Evolutionary conservation across 805 yeast species (phyloP).

Genomic region (Candida boidinii): DNA sequence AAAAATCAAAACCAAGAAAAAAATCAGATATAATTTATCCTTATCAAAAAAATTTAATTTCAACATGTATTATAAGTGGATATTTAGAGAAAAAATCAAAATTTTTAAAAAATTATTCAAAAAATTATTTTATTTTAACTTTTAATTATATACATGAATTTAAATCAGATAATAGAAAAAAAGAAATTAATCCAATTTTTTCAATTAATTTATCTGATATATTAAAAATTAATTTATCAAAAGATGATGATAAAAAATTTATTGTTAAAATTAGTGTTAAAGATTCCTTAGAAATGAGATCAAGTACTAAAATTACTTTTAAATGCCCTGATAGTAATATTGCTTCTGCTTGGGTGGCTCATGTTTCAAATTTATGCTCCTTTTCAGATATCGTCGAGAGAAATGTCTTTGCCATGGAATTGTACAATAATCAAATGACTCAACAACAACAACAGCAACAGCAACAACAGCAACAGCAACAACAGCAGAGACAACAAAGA

Average conservation of each 20-base stretch:
- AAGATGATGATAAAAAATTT: conserved; percentile 29
- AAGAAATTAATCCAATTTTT: conserved; percentile 37
- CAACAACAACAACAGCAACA: neutral
- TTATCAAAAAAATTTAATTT: conserved; percentile 41
- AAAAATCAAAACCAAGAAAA: conserved; percentile 32
- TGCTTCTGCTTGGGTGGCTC: conserved; percentile 45
- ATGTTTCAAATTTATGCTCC: conserved; percentile 42
- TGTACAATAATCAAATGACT: conserved; percentile 3
- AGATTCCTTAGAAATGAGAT: conserved; percentile 13
- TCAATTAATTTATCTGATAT: conserved; percentile 30
- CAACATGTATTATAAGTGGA: conserved; percentile 52
- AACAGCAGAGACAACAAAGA: neutral
- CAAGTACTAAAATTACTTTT: conserved; percentile 26
- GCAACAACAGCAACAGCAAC: neutral
- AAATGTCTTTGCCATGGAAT: conserved; percentile 32
- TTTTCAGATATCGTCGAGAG: conserved; percentile 41
- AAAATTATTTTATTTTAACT: conserved; percentile 59
- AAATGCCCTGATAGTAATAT: conserved; percentile 36
- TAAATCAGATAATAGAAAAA: conserved; percentile 45
- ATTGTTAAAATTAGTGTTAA: conserved; percentile 26
- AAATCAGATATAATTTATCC: conserved; percentile 45
- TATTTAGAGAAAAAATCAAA: conserved; percentile 53
- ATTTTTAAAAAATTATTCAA: conserved; percentile 49
- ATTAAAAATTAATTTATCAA: conserved; percentile 22
- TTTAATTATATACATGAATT: conserved; percentile 64